Evolutionary conservation across 1,139 yeast genomes (phyloP).

Genomic region (Diutina scorzettiae): DNA sequence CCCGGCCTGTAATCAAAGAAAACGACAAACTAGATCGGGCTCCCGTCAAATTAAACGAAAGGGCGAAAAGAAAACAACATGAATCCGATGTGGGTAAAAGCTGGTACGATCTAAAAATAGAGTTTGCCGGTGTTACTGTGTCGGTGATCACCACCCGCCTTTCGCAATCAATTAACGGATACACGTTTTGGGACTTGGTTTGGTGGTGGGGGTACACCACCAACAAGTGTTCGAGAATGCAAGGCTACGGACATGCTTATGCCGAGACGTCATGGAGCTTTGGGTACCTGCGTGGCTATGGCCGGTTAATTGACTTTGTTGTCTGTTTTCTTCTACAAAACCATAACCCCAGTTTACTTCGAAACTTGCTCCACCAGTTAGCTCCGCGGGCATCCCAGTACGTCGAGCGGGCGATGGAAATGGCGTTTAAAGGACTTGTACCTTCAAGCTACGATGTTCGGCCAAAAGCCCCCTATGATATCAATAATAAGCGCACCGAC

Average conservation of each 20-base stretch:
- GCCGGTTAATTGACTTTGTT: not conserved
- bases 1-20: no score
- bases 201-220: conserved; percentile 1
- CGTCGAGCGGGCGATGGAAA: not conserved
- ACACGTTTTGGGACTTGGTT: not conserved
- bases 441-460: no score
- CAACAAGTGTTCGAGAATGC: not conserved
- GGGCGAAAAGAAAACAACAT: no score
- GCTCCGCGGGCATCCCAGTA: not conserved
- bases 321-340: not conserved
- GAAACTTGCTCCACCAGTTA: not conserved
- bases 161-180: not conserved
- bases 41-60: no score
- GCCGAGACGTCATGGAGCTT: not conserved
- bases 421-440: not conserved
- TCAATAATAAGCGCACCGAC: not conserved
- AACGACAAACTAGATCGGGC: no score
- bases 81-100: no score
- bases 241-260: not conserved
- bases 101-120: no score
- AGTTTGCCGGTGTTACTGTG: no score
- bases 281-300: not conserved
- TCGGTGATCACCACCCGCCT: no score
- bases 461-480: not conserved
- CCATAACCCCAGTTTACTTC: not conserved